Evolutionary conservation across 2,329 filamentous ascomycete genomes (phyloP).

Genomic region (Cladosporium cucumerinum): DNA sequence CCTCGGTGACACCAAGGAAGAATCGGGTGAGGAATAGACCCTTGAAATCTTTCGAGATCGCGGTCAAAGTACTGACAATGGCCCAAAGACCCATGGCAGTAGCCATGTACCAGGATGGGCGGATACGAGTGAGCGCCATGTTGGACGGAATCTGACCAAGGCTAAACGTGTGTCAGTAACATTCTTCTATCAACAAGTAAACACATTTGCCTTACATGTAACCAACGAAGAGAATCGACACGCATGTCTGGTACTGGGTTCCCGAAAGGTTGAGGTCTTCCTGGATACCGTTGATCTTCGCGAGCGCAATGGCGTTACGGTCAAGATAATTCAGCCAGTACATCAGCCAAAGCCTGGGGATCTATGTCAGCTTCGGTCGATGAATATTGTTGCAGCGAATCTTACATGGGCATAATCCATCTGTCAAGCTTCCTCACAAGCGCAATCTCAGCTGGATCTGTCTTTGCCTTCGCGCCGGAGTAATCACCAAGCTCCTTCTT

Average conservation of each 20-base stretch:
- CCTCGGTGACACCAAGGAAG: conserved; percentile 44
- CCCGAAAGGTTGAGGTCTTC: conserved; percentile 44
- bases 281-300: conserved; percentile 42
- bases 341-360: conserved; percentile 16
- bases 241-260: conserved; percentile 44
- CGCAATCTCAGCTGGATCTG: conserved; percentile 30
- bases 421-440: conserved; percentile 32
- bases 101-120: conserved; percentile 34
- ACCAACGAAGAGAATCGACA: conserved; percentile 44
- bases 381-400: not conserved
- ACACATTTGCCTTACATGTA: conserved; percentile 23
- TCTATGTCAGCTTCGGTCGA: not conserved
- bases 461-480: conserved; percentile 33
- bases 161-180: not conserved
- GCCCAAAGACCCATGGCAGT: conserved; percentile 37
- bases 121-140: conserved; percentile 35
- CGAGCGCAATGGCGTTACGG: conserved; percentile 20
- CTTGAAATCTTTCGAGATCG: conserved; percentile 34
- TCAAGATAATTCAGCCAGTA: conserved; percentile 23
- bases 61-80: conserved; percentile 34
- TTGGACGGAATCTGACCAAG: conserved; percentile 38
- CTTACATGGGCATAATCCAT: conserved; percentile 30
- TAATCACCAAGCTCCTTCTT: conserved; percentile 24
- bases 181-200: not conserved
- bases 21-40: conserved; percentile 39